Percentiles rank a stretch among this genome's conserved stretches.
Conservation (phyloP, 495 filamentous ascomycete species). For the Hypoxylon cercidicola region DNA sequence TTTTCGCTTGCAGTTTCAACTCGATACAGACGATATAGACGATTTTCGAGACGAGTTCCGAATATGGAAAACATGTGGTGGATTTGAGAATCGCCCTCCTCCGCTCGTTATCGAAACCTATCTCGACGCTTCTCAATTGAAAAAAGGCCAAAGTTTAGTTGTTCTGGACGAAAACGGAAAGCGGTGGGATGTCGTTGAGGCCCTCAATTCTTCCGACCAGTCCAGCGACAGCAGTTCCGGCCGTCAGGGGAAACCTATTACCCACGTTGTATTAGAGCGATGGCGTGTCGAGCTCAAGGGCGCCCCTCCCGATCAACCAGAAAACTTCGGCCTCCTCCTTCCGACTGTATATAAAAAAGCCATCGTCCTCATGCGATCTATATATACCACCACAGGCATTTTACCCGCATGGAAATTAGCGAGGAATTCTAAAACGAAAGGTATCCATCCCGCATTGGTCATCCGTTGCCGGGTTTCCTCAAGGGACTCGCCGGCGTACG, state of each 20-base stretch:
- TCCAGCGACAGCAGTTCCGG: constrained; percentile 62
- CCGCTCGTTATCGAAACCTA: constrained; percentile 91
- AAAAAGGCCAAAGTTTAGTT: constrained; percentile 86
- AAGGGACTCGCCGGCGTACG: constrained; percentile 62
- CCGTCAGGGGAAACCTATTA: constrained; percentile 56
- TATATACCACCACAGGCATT: constrained; percentile 86
- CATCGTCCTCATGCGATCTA: constrained; percentile 90
- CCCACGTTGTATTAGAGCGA: constrained; percentile 85
- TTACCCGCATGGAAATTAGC: constrained; percentile 90
- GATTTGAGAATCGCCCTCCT: constrained; percentile 79
- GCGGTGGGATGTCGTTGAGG: constrained; percentile 90
- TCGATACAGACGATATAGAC: constrained; percentile 92
- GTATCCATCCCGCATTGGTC: constrained; percentile 70
- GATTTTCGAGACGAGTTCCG: constrained; percentile 80
- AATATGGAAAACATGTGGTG: constrained; percentile 81
- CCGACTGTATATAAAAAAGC: constrained; percentile 95
- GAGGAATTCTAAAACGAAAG: constrained; percentile 73
- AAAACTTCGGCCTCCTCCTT: constrained; percentile 75
- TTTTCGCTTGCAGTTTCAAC: constrained; percentile 75
- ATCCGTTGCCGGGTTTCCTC: constrained; percentile 81
- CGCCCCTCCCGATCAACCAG: constrained; percentile 57
- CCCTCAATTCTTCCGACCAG: constrained; percentile 72
- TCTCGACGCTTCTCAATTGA: constrained; percentile 81
- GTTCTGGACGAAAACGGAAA: constrained; percentile 88
- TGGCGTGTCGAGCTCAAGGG: constrained; percentile 85